Percentiles rank a stretch among this genome's conserved stretches.
Evolutionary conservation across 805 yeast species (phyloP).

Genomic region (Zygosaccharomyces kombuchaensis): DNA sequence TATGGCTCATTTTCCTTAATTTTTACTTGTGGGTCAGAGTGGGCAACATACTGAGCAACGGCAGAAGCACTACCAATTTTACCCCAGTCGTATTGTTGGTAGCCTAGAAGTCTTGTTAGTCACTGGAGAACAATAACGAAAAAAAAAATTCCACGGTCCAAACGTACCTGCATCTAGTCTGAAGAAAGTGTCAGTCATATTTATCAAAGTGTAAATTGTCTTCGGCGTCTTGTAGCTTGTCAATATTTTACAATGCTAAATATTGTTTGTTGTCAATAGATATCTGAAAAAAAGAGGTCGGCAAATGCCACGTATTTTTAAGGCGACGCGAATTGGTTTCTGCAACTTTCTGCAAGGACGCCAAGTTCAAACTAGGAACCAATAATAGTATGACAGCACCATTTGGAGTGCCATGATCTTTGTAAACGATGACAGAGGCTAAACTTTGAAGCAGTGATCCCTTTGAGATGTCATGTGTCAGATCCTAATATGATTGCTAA

Average conservation of each 20-base stretch:
- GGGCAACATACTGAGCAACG: constrained; percentile 81
- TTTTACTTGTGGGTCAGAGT: constrained; percentile 55
- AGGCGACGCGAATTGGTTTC: background rate
- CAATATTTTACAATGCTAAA: background rate
- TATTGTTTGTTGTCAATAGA: background rate
- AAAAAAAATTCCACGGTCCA: background rate
- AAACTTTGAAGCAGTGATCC: background rate
- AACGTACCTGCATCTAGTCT: constrained; percentile 40
- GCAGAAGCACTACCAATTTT: constrained; percentile 80
- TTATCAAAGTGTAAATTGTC: background rate
- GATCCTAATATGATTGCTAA: background rate
- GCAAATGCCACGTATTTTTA: background rate
- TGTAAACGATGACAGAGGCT: background rate
- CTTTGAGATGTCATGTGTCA: background rate
- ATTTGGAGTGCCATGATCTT: background rate
- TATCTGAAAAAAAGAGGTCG: background rate
- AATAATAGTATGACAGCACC: background rate
- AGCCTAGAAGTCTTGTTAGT: constrained; percentile 39
- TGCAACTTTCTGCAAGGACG: background rate
- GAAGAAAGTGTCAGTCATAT: constrained; percentile 35
- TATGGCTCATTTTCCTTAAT: constrained; percentile 79
- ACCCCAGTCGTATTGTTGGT: constrained; percentile 84
- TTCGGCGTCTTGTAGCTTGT: background rate
- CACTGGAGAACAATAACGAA: background rate
- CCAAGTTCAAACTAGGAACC: background rate